Base-by-base conservation (phyloP, 257 asterid species). In the Solanum habrochaites region DNA sequence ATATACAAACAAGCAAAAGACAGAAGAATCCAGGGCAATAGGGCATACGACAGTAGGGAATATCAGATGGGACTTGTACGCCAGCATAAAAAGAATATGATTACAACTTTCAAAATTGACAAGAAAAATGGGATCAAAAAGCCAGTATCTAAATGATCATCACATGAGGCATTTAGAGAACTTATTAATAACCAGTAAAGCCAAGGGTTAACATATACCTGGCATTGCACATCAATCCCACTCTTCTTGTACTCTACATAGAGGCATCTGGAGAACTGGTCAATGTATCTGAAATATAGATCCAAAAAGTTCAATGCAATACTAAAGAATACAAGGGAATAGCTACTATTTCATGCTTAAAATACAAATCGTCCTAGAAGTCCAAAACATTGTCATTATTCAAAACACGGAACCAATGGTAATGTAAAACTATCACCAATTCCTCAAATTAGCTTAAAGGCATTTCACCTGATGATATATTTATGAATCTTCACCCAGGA, bases 141-240 rank as follows among this genome's bases (percentile, higher is more conserved):
- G 27, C 62, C 27, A 27, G 84, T 45, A 1, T 27, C 27, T 37
- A 75, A 75, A 75, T n/a, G 23, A 42, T 40, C 13, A 71, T 9
- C 45, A 71, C 10, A 32, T 35, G 80, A 71, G 27, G 45, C 80
- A 71, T 71, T 45, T 9, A 32, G 47, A 71, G 14, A 18, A 71
- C 45, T 35, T 12, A 78, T 45, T 10, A 45, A 78, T 45, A 45
- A 39, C 39, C 10, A 45, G 66, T 45, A 78, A 25, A 4, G 23
- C 25, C 83, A 75, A 42, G 49, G 31, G 60, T 31, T 42, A 58
- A 42, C 15, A 29, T 83, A 69, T 86, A 97, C 99, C 99, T 97
- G 99, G 85, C 99, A 97, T 91, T 97, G 99, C 83, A 97, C 99
- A 83, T 97, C 99, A 29, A 97, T 97, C 75, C 99, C 99, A 4